These are phyloP conservation scores for Zopfia rhizophila DNA, from an alignment of 2,329 filamentous ascomycete species.

Conservation along the genomic window DNA sequence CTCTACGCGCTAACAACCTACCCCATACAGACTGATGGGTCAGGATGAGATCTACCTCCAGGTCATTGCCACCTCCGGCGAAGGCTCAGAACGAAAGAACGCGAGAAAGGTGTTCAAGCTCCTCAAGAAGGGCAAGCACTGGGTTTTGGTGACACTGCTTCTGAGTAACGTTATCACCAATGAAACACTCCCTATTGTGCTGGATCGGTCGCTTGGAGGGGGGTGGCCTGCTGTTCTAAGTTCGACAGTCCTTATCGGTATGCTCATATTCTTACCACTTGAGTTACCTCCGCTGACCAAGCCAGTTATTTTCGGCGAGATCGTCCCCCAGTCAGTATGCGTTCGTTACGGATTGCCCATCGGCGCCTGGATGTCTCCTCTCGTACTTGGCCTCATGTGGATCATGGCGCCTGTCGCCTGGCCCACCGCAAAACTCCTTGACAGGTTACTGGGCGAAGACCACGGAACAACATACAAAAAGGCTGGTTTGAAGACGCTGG, in stretches of 20 bases:
- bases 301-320: constrained; percentile 95
- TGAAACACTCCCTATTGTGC: constrained; percentile 92
- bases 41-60: constrained; percentile 97
- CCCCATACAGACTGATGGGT: constrained; percentile 66
- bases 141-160: constrained; percentile 94
- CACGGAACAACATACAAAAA: constrained; percentile 99
- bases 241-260: constrained; percentile 93
- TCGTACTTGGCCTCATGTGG: constrained; percentile 91
- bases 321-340: constrained; percentile 94
- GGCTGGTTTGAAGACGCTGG: constrained; percentile 93
- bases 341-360: constrained; percentile 96
- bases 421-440: constrained; percentile 94
- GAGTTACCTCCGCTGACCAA: constrained; percentile 15
- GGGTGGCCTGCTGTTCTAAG: constrained; percentile 94
- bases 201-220: constrained; percentile 92
- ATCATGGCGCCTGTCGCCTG: constrained; percentile 88
- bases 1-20: constrained; percentile 37
- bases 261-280: constrained; percentile 33
- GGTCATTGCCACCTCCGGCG: constrained; percentile 86
- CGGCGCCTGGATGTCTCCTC: constrained; percentile 90
- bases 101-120: constrained; percentile 83
- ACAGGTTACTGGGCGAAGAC: constrained; percentile 91
- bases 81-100: constrained; percentile 86
- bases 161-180: constrained; percentile 98
- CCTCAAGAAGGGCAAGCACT: constrained; percentile 91